A percentile compares a stretch with the other conserved stretches of the same genome.
phyloP scores from a whole-genome alignment of 768 basidiomycete species.

The Paxillus ammoniavirescens region DNA sequence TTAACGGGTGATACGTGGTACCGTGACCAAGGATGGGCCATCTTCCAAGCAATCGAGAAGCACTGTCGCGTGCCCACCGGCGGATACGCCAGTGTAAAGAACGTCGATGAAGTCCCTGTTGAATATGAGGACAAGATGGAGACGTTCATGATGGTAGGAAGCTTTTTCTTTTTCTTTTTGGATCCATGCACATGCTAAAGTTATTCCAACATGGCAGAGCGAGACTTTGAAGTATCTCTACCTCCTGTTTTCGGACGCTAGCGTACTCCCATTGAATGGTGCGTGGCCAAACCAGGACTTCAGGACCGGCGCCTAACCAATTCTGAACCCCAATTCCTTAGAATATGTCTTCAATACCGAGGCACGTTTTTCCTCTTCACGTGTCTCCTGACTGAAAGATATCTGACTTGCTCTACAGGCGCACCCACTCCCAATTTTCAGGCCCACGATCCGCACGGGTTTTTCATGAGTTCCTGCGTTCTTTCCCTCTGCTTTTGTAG shows the following conservation, averaged over 20 bases:
- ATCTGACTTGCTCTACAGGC: slow-evolving; percentile 39
- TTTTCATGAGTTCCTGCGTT: slow-evolving; percentile 35
- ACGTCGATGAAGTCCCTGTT: slow-evolving; percentile 77
- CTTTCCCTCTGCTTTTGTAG: neutral
- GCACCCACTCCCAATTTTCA: slow-evolving; percentile 72
- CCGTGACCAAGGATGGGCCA: slow-evolving; percentile 81
- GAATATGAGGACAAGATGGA: slow-evolving; percentile 89
- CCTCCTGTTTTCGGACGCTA: slow-evolving; percentile 75
- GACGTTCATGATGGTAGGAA: slow-evolving; percentile 82
- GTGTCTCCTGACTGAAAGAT: neutral
- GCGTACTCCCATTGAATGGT: slow-evolving; percentile 73
- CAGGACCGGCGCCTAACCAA: slow-evolving; percentile 6
- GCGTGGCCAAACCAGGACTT: slow-evolving; percentile 30
- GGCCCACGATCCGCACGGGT: slow-evolving; percentile 45
- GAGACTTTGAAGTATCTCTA: slow-evolving; percentile 93
- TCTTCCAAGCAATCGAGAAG: slow-evolving; percentile 86
- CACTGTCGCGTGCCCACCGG: slow-evolving; percentile 77
- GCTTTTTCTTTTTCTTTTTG: neutral
- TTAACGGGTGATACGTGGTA: slow-evolving; percentile 82
- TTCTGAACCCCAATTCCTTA: slow-evolving; percentile 23
- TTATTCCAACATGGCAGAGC: slow-evolving; percentile 46
- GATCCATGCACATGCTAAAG: neutral
- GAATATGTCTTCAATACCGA: slow-evolving; percentile 94
- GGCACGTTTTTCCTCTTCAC: slow-evolving; percentile 37
- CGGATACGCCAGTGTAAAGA: slow-evolving; percentile 80